Conservation (phyloP, 208 protist genomes). For the Porcisia hertigi region DNA sequence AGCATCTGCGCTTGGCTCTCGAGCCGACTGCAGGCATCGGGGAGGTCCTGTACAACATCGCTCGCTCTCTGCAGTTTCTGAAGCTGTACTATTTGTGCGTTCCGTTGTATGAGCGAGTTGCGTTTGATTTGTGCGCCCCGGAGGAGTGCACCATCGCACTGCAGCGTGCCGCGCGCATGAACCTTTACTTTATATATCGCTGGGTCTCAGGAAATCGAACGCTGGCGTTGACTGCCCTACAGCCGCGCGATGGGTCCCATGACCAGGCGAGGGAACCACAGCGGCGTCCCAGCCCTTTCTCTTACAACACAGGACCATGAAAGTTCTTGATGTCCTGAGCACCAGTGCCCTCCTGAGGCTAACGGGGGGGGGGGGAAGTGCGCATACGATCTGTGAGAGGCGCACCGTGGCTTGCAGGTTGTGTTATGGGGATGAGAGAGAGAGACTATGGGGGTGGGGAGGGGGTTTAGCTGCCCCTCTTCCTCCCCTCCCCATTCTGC, state of each 20-base stretch:
- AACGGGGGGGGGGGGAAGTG: background rate
- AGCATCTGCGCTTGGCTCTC: slow-evolving; percentile 47
- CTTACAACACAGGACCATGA: background rate
- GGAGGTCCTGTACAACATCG: slow-evolving; percentile 88
- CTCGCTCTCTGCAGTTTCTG: slow-evolving; percentile 77
- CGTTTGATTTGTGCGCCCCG: slow-evolving; percentile 58
- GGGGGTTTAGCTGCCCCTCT: background rate
- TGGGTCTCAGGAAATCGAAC: slow-evolving; percentile 63
- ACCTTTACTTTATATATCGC: slow-evolving; percentile 81
- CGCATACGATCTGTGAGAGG: background rate
- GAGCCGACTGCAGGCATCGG: slow-evolving; percentile 42
- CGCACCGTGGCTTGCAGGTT: background rate
- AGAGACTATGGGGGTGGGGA: background rate
- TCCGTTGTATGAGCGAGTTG: slow-evolving; percentile 83
- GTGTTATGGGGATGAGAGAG: background rate
- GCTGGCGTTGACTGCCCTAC: slow-evolving; percentile 62
- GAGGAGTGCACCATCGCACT: slow-evolving; percentile 64
- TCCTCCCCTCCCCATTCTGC: no score
- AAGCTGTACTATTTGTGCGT: slow-evolving; percentile 62
- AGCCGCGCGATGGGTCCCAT: slow-evolving; percentile 8
- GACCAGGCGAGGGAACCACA: background rate
- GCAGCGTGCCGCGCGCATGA: slow-evolving; percentile 69
- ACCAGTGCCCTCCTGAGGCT: background rate
- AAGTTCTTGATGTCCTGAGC: background rate
- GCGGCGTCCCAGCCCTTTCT: slow-evolving; percentile 8